Evolutionary conservation across 2,329 filamentous ascomycete species (phyloP).

Genomic region (Paecilomyces fulvus): DNA sequence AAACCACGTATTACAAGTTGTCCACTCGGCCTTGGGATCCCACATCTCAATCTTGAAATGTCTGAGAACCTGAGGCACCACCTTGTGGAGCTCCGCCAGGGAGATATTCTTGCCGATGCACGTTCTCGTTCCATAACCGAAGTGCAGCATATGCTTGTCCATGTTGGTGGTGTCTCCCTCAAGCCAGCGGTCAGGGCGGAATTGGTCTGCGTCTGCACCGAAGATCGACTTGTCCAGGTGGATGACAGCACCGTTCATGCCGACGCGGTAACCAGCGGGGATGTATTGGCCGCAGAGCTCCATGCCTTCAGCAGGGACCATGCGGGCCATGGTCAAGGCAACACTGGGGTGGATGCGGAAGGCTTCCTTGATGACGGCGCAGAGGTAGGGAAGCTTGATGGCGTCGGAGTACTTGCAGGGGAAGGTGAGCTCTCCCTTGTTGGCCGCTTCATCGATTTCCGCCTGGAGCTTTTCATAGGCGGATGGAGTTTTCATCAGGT

Average conservation of each 20-base stretch:
- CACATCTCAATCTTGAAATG: slow-evolving; percentile 10
- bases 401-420: slow-evolving; percentile 10
- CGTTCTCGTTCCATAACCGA: background rate
- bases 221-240: slow-evolving; percentile 23
- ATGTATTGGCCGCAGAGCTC: slow-evolving; percentile 33
- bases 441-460: slow-evolving; percentile 14
- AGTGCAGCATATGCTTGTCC: background rate
- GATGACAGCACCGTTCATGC: slow-evolving; percentile 35
- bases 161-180: background rate
- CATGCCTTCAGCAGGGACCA: slow-evolving; percentile 32
- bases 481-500: slow-evolving; percentile 6
- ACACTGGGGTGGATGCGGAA: slow-evolving; percentile 26
- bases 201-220: slow-evolving; percentile 30
- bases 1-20: slow-evolving; percentile 14
- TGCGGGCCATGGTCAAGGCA: slow-evolving; percentile 26
- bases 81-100: slow-evolving; percentile 8
- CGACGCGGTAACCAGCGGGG: slow-evolving; percentile 41
- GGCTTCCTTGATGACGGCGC: slow-evolving; percentile 19
- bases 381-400: slow-evolving; percentile 15
- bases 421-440: slow-evolving; percentile 2
- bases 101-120: slow-evolving; percentile 4
- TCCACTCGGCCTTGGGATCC: slow-evolving; percentile 9
- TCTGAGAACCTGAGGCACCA: slow-evolving; percentile 7
- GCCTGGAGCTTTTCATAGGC: slow-evolving; percentile 24
- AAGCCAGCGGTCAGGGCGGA: slow-evolving; percentile 45